These are phyloP conservation scores for Microbotryum silenes-acaulis DNA, from an alignment of 1,284 basidiomycete genomes.

Conservation along the genomic window DNA sequence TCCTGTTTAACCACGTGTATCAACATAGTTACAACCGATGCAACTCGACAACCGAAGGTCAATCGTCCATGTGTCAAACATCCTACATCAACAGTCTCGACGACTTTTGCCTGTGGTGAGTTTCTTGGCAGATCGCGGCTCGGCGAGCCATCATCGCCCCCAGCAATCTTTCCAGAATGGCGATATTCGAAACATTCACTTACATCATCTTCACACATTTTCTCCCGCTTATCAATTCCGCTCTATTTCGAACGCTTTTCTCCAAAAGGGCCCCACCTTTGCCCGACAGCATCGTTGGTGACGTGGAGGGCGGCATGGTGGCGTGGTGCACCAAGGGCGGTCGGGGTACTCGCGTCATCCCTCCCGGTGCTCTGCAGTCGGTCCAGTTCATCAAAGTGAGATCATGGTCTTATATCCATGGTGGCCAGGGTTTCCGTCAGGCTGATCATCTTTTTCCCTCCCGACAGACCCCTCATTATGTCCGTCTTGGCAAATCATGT, in stretches of 20 bases:
- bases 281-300: conserved; percentile 16
- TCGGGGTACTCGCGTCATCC: conserved; percentile 23
- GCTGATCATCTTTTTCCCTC: neutral
- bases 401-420: neutral
- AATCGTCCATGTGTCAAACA: conserved; percentile 58
- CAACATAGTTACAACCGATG: conserved; percentile 8
- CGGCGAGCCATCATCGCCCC: no score
- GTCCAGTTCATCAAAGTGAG: conserved; percentile 51
- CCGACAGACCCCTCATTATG: conserved; percentile 53
- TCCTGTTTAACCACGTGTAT: neutral
- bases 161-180: neutral
- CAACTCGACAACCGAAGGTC: conserved; percentile 38
- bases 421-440: neutral
- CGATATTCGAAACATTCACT: neutral
- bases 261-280: conserved; percentile 19
- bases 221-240: neutral
- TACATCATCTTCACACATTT: neutral
- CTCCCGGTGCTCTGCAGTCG: conserved; percentile 49
- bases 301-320: conserved; percentile 28
- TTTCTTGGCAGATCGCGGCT: neutral
- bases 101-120: conserved; percentile 24
- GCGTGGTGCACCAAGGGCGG: conserved; percentile 30
- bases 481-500: conserved; percentile 42
- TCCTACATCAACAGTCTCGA: conserved; percentile 36
- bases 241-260: neutral